These are phyloP conservation scores for Starmerella vaccinii DNA, from an alignment of 805 yeast genomes.

Conservation along the genomic window DNA sequence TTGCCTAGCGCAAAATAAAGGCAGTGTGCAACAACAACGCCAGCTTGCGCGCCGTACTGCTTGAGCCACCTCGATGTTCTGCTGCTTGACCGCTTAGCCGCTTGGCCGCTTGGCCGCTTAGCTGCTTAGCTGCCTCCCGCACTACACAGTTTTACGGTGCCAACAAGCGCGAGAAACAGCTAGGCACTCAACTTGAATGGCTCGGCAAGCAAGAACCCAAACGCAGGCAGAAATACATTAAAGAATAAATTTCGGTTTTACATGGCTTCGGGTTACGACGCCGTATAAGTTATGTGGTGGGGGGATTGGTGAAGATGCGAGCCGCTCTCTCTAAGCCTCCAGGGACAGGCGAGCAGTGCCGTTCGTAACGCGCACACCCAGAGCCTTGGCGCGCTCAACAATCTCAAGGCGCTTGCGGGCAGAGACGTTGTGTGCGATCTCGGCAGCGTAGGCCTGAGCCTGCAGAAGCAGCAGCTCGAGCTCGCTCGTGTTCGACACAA, in stretches of 20 bases:
- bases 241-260: conserved; percentile 3
- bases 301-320: background rate
- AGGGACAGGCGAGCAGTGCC: conserved; percentile 97
- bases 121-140: too few relatives aligned
- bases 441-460: conserved; percentile 99
- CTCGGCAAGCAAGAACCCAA: too few relatives aligned
- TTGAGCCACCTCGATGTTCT: too few relatives aligned
- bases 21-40: too few relatives aligned
- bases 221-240: conserved; percentile 2
- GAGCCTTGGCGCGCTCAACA: conserved; percentile 92
- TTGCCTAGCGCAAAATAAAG: too few relatives aligned
- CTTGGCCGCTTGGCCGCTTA: too few relatives aligned
- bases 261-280: conserved; percentile 1
- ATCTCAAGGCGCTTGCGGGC: conserved; percentile 97
- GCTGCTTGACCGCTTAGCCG: too few relatives aligned
- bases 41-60: too few relatives aligned
- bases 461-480: conserved; percentile 92
- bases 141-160: too few relatives aligned
- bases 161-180: too few relatives aligned
- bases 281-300: conserved; percentile 8
- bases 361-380: conserved; percentile 98
- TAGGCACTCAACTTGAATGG: too few relatives aligned
- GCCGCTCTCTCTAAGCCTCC: conserved; percentile 63
- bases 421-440: conserved; percentile 97
- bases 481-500: conserved; percentile 85